Evolutionary conservation across 2,329 filamentous ascomycete genomes (phyloP), one percentile per base, ranked within the genome.

Genomic region (Phaeosphaeriaceae sp.): DNA sequence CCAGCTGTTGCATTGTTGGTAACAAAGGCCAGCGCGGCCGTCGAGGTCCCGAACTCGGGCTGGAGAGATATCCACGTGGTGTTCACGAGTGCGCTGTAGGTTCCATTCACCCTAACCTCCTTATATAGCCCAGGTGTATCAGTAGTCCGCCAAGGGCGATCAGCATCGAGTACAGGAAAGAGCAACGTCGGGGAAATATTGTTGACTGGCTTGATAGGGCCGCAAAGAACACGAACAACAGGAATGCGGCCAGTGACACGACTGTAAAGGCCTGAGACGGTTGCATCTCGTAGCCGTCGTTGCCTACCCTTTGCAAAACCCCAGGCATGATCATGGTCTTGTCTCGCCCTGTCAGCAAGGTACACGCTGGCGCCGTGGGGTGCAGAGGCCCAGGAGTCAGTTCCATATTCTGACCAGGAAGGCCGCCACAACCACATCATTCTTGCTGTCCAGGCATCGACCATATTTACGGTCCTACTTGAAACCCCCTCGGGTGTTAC

Each of bases 151-250:
- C 42, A 44, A 12, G 32, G 42, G 13, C 18, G 17, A 8, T 44
- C 32, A 7, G 32, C 4, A 17, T 44, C 42, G 15, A 44, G 32
- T 4, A 44, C n/a, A 3, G 42, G 42, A 36, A 36, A 44, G 8
- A 44, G 32, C n/a, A 44, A 37, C 18, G 32, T 35, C 29, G 42
- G 42, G 4, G 42, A 44, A 17, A 20, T 44, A 15, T 23, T 18
- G 15, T 44, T 44, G 17, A 44, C 32, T 36, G 12, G 32, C 12
- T 21, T 13, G 33, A 44, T 11, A 4, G 42, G 42, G 33, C 18
- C 42, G 18, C 42, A 44, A 17, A 44, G 17, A 13, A 44, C 42
- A 16, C 42, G 32, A 18, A 44, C 42, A 17, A 44, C 42, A 16
- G 42, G 42, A 16, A 44, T 44, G 6, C 12, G 42, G 17, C 42